Percentiles rank a stretch among this genome's conserved stretches.
phyloP scores from a whole-genome alignment of 768 basidiomycete species.

The Suillus luteus region DNA sequence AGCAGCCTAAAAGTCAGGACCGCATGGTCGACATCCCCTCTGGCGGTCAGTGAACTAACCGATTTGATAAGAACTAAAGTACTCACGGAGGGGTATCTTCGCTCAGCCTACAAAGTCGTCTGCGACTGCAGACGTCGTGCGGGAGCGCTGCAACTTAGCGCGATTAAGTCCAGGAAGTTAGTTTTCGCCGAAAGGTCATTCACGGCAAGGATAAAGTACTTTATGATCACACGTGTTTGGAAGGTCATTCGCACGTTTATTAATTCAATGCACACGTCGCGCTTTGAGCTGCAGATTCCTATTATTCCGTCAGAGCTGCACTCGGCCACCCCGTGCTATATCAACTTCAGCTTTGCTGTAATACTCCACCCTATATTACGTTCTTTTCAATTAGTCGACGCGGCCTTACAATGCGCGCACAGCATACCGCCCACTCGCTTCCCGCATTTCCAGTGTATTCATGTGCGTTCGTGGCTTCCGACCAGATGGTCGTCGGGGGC shows the following conservation, averaged over 20 bases:
- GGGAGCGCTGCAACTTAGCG: neutral
- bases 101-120: neutral
- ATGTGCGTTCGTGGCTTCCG: conserved; percentile 73
- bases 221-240: conserved; percentile 12
- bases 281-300: neutral
- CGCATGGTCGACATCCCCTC: neutral
- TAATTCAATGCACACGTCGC: conserved; percentile 5
- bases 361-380: conserved; percentile 6
- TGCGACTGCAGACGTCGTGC: conserved; percentile 3
- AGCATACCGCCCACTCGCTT: conserved; percentile 77
- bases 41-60: neutral
- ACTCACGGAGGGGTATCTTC: conserved; percentile 3
- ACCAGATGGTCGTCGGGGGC: conserved; percentile 79
- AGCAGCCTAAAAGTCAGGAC: neutral
- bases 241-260: conserved; percentile 26
- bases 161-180: neutral
- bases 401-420: conserved; percentile 66
- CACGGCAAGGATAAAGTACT: neutral
- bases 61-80: neutral
- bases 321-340: conserved; percentile 7
- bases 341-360: conserved; percentile 8
- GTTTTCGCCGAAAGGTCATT: neutral
- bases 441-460: conserved; percentile 89
- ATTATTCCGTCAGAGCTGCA: neutral
- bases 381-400: neutral